A percentile compares a stretch with the other conserved stretches of the same genome.
Evolutionary conservation across 768 basidiomycete genomes (phyloP).

Genomic region (Mrakia gelida): DNA sequence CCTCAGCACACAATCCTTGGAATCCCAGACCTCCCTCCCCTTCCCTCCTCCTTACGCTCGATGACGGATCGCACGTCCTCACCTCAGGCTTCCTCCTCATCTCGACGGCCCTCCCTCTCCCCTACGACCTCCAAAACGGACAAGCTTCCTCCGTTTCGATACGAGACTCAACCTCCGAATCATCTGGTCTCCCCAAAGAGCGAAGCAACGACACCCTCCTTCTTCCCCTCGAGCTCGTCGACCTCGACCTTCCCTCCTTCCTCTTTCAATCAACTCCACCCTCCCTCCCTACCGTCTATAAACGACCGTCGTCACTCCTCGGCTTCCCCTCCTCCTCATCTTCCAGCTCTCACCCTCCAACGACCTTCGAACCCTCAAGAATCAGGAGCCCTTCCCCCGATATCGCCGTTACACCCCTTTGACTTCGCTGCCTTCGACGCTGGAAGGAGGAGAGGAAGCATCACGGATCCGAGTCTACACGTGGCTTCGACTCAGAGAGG

Average conservation of each 20-base stretch:
- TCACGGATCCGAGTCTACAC: slow-evolving; percentile 1
- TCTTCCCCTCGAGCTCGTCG: neutral
- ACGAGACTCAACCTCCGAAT: neutral
- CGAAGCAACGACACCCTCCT: neutral
- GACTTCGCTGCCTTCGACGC: neutral
- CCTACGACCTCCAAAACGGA: neutral
- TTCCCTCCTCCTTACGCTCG: neutral
- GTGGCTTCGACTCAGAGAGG: neutral
- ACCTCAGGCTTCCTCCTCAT: neutral
- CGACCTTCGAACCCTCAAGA: slow-evolving; percentile 16
- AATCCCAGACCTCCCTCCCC: no score
- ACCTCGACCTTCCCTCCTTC: neutral
- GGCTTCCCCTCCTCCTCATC: slow-evolving; percentile 5
- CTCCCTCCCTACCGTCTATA: neutral
- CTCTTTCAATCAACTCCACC: neutral
- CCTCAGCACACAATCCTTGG: no score
- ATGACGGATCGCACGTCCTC: neutral
- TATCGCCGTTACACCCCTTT: neutral
- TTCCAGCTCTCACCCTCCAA: slow-evolving; percentile 19
- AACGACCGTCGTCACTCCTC: slow-evolving; percentile 10
- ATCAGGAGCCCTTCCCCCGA: neutral
- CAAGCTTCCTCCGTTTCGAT: slow-evolving; percentile 6
- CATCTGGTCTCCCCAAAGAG: neutral
- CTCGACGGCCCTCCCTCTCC: neutral
- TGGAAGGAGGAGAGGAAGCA: neutral